Conservation (phyloP, 371 early-diverging fungal species). For the Batkoa obscura region DNA sequence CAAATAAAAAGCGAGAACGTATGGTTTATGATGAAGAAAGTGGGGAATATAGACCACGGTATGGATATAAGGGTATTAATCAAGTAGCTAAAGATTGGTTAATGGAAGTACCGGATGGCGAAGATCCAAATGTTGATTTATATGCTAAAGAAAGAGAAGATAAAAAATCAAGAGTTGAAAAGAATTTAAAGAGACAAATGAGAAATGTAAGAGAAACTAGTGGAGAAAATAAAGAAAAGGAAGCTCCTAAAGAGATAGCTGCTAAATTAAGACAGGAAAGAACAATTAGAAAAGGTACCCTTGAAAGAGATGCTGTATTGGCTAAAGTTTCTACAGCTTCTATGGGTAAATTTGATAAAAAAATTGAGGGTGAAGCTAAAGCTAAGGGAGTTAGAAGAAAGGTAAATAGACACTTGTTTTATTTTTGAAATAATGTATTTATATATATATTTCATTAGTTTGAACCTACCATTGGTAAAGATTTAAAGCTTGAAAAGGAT, state of each 20-base stretch:
- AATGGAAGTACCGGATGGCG: constrained; percentile 65
- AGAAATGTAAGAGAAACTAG: constrained; percentile 66
- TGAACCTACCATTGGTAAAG: background rate
- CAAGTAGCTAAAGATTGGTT: constrained; percentile 71
- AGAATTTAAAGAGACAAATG: constrained; percentile 63
- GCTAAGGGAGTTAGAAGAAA: constrained; percentile 58
- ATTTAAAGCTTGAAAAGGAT: background rate
- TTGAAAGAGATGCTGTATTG: constrained; percentile 40
- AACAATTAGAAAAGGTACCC: constrained; percentile 37
- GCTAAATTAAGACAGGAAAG: constrained; percentile 20
- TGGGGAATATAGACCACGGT: constrained; percentile 75
- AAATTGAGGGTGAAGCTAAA: constrained; percentile 58
- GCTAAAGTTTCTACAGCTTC: constrained; percentile 68
- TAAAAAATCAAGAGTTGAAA: constrained; percentile 70
- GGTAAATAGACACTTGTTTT: constrained; percentile 10
- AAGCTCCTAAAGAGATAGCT: constrained; percentile 15
- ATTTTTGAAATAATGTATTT: too few species aligned
- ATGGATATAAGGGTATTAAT: constrained; percentile 78
- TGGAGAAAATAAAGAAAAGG: too few species aligned
- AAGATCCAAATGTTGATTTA: constrained; percentile 71
- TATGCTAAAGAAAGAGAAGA: constrained; percentile 50
- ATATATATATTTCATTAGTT: background rate
- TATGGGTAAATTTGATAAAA: constrained; percentile 72
- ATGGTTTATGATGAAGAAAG: constrained; percentile 76
- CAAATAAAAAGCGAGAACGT: constrained; percentile 63